Base-by-base conservation (phyloP, 1,284 basidiomycete genomes). In the Afroboletus lepidellus region DNA sequence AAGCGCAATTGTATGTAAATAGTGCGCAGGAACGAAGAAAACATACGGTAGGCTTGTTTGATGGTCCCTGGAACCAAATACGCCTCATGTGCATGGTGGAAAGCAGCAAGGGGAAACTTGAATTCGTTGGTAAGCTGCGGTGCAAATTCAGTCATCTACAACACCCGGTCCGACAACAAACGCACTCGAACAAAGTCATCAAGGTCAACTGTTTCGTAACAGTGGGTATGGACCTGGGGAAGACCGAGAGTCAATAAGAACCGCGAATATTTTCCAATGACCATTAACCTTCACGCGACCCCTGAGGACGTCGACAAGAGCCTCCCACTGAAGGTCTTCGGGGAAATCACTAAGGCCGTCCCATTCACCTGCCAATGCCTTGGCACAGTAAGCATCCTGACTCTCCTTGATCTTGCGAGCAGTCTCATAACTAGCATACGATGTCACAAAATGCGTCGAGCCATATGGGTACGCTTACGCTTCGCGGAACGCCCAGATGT, bases 241-340 rank as follows among this genome's bases (percentile, higher is more conserved):
- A 24, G 25, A 25, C n/a, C 41, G 43, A 29, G 39, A 16, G 30
- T 51, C 5, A 51, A 32, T 9, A 11, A 29, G 43, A 41, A 24
- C 16, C 41, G 30, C 8, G 15, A 41, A 15, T 20, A 8, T 12
- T 27, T 4, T 25, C 24, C 2, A 4, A 33, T 27, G 20, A 50
- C 41, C 5, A 15, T 21, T 27, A 82, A n/a, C 85, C 76, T 88
- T 90, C 56, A 90, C 88, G 21, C 78, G 76, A 9, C 85, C 90
- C 42, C 94, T 77, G 23, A 97, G 76, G 7, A 94, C 90, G 58
- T 95, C 94, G 6, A 94, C 89, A 9, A 96, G 74, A 12, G 85
- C 85, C 64, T 96, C 94, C 81, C 87, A 91, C 63, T 92, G 79
- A 39, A 94, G 73, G 37, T 84, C 81, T 46, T 92, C 84, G 0